Base-by-base conservation (phyloP, 2,329 filamentous ascomycete genomes). In the Grosmannia clavigera region DNA sequence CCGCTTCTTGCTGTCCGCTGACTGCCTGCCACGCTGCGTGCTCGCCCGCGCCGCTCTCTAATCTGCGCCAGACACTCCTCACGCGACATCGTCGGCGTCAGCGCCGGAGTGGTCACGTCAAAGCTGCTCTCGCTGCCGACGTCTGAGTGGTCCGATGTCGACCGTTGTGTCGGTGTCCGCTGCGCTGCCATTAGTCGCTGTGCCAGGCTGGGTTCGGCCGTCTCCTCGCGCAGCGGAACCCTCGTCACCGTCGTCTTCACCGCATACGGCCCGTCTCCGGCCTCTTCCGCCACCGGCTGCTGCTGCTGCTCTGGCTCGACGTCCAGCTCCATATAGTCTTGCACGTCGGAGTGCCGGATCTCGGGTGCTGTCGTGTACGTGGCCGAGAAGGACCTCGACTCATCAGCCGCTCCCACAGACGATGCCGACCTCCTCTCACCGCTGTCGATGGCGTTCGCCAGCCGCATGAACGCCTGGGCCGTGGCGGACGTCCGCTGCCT, bases 41-140 rank as follows among this genome's bases (percentile, higher is more conserved):
- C 86, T 54, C 88, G 76, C 7, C 86, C 87, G 58, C 88, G 76
- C 33, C 88, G 78, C 72, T 89, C 85, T 58, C 84, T 80, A 65
- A 92, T 92, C 69, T 86, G 83, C 60, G 86, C 86, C 19, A 92
- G 78, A 3, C 88, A 88, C 70, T 90, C 79, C 70, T 90, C 88
- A 59, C 88, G 79, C 31, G 82, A 82, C 81, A 86, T 84, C 48
- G 83, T 86, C 5, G 83, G 82, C 51, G 80, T 84, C 62, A 86
- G 70, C 11, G 82, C 82, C 43, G 43, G 80, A 68, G 84, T 80
- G 62, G 72, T 79, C 50, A 74, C 68, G 68, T 83, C 81, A 65
- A 83, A 83, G 11, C 73, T 75, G 4, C 74, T 73, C 9, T 65
- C 65, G 59, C 66, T 63, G 22, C 62, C 60, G 52, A 67, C 16